Conservation (phyloP, 2,329 filamentous ascomycete genomes). For the Xylaria sp. region DNA sequence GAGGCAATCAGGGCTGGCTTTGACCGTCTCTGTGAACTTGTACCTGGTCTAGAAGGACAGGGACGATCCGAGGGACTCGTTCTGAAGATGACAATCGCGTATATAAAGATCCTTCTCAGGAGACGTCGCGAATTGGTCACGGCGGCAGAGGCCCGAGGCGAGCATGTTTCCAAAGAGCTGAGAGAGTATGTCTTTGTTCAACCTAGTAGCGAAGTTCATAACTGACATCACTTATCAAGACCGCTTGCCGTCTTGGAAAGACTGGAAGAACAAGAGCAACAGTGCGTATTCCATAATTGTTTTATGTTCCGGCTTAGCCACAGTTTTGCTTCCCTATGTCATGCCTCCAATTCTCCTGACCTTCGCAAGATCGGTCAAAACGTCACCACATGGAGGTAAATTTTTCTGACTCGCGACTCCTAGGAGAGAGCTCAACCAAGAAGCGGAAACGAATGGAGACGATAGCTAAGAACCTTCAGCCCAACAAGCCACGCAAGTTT, state of each 20-base stretch:
- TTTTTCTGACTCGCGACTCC: slow-evolving; percentile 5
- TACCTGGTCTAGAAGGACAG: slow-evolving; percentile 84
- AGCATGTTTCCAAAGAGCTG: slow-evolving; percentile 58
- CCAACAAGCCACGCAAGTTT: too few species aligned
- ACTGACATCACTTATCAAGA: slow-evolving; percentile 32
- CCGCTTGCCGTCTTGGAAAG: slow-evolving; percentile 45
- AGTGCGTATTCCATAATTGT: slow-evolving; percentile 17
- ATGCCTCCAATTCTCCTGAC: neutral
- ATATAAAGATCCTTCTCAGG: slow-evolving; percentile 68
- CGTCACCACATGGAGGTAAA: neutral
- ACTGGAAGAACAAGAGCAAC: slow-evolving; percentile 43
- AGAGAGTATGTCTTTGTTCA: slow-evolving; percentile 52
- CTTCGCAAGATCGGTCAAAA: neutral
- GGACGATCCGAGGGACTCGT: slow-evolving; percentile 87
- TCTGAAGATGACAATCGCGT: slow-evolving; percentile 76
- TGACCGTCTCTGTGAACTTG: slow-evolving; percentile 80
- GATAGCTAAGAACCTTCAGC: neutral
- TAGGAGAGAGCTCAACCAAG: slow-evolving; percentile 32
- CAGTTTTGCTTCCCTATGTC: too few species aligned
- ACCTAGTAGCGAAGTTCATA: neutral
- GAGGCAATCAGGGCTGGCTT: slow-evolving; percentile 85
- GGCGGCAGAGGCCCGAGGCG: slow-evolving; percentile 66
- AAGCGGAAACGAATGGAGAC: slow-evolving; percentile 32
- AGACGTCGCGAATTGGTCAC: slow-evolving; percentile 68
- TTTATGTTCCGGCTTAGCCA: neutral